phyloP scores from a whole-genome alignment of 768 basidiomycete species.

The Lactifluus pinguis region DNA sequence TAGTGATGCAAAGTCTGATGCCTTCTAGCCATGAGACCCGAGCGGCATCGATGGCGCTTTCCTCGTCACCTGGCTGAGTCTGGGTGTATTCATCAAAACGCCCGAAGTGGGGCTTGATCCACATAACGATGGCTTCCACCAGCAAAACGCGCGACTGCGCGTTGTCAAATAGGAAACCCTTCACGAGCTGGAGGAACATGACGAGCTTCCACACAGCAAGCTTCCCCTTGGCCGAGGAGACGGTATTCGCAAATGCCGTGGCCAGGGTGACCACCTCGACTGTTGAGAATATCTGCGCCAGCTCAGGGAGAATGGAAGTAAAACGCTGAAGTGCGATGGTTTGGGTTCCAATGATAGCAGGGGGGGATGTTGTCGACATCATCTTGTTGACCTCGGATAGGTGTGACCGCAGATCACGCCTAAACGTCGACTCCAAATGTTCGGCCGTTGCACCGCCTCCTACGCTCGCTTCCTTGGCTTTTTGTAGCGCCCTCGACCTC shows the following conservation, averaged over 20 bases:
- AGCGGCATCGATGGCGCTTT: constrained; percentile 58
- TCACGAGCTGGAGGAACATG: constrained; percentile 87
- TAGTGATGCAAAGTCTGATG: constrained; percentile 81
- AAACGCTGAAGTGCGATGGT: constrained; percentile 92
- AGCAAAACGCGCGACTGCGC: constrained; percentile 67
- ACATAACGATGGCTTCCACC: constrained; percentile 80
- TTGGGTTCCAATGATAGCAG: constrained; percentile 92
- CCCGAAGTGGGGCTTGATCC: constrained; percentile 95
- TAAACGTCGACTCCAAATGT: constrained; percentile 78
- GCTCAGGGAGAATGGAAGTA: constrained; percentile 81
- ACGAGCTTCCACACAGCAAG: constrained; percentile 90
- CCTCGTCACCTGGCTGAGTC: constrained; percentile 55
- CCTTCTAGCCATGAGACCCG: constrained; percentile 84
- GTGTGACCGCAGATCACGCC: constrained; percentile 70
- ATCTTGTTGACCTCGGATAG: constrained; percentile 75
- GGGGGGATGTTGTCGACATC: constrained; percentile 73
- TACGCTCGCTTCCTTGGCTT: constrained; percentile 68
- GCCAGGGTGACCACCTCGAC: constrained; percentile 82
- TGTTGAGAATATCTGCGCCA: constrained; percentile 69
- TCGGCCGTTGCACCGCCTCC: constrained; percentile 76
- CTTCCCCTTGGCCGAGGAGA: constrained; percentile 70
- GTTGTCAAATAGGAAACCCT: constrained; percentile 80
- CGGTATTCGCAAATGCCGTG: constrained; percentile 80
- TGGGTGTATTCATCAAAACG: constrained; percentile 76
- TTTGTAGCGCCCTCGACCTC: constrained; percentile 82